These are phyloP conservation scores for Atkinsonella texensis DNA, from an alignment of 2,329 filamentous ascomycete species.

Conservation along the genomic window DNA sequence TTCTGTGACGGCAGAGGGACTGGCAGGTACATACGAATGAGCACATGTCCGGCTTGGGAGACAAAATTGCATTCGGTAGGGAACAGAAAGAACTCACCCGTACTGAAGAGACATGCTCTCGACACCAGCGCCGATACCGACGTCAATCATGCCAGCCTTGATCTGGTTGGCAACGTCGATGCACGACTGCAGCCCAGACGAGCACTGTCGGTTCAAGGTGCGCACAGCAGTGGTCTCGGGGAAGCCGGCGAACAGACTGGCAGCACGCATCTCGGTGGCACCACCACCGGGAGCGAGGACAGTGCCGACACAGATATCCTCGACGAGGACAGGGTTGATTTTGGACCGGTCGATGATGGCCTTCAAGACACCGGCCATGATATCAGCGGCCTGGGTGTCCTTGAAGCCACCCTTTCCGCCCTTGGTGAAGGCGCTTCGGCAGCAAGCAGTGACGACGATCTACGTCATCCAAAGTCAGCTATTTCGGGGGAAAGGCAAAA, in stretches of 20 bases:
- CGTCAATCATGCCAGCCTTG: slow-evolving; percentile 80
- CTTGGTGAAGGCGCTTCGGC: slow-evolving; percentile 85
- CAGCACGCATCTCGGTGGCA: slow-evolving; percentile 93
- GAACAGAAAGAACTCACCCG: slow-evolving; percentile 43
- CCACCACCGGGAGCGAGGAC: slow-evolving; percentile 89
- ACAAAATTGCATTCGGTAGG: neutral
- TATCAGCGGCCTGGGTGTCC: slow-evolving; percentile 77
- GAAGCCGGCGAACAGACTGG: slow-evolving; percentile 82
- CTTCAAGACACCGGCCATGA: slow-evolving; percentile 74
- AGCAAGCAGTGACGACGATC: slow-evolving; percentile 85
- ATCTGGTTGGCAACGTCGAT: slow-evolving; percentile 94
- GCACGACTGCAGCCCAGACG: slow-evolving; percentile 80
- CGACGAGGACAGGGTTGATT: slow-evolving; percentile 77
- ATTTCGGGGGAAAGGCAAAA: neutral
- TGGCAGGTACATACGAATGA: slow-evolving; percentile 17
- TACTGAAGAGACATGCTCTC: slow-evolving; percentile 95
- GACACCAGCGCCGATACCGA: slow-evolving; percentile 87
- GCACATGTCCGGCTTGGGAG: neutral
- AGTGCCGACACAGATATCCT: slow-evolving; percentile 85
- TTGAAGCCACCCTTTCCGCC: slow-evolving; percentile 92
- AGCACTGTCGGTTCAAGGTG: slow-evolving; percentile 88
- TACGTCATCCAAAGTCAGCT: slow-evolving; percentile 21
- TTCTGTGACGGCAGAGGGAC: slow-evolving; percentile 75
- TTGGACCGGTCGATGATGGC: slow-evolving; percentile 72
- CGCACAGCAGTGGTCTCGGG: slow-evolving; percentile 75